A percentile compares a stretch with the other conserved stretches of the same genome.
These are phyloP conservation scores for Colletotrichum australisinense DNA, from an alignment of 2,329 filamentous ascomycete species.

Conservation along the genomic window DNA sequence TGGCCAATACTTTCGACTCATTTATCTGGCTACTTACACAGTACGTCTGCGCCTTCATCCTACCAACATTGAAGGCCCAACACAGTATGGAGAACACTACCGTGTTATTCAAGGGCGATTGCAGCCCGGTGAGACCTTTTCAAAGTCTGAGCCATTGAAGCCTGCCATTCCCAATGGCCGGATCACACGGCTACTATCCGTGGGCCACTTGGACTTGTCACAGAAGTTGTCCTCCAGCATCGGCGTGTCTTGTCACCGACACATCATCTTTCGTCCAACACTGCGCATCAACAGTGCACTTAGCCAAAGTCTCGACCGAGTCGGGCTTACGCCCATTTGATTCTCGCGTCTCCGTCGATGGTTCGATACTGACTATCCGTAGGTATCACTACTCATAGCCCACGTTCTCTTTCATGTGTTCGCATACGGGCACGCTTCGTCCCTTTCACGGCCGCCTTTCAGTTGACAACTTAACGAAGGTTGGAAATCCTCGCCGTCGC, in stretches of 20 bases:
- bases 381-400: not conserved
- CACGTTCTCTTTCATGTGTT: not conserved
- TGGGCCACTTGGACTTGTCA: not conserved
- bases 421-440: not conserved
- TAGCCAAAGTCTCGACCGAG: not conserved
- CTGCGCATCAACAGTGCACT: not conserved
- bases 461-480: not conserved
- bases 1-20: conserved; percentile 8
- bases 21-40: not conserved
- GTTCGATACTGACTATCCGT: not conserved
- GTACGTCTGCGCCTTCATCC: too few species aligned
- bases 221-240: not conserved
- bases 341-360: not conserved
- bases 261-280: not conserved
- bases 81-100: not conserved
- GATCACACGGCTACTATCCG: not conserved
- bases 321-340: not conserved
- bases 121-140: not conserved
- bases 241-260: not conserved
- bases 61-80: too few species aligned
- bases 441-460: not conserved
- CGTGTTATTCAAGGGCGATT: not conserved
- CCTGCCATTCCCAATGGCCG: conserved; percentile 6
- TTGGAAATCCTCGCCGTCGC: not conserved
- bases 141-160: not conserved